Conservation (phyloP, 352 stramenopile genomes). For the Albugo candida region DNA sequence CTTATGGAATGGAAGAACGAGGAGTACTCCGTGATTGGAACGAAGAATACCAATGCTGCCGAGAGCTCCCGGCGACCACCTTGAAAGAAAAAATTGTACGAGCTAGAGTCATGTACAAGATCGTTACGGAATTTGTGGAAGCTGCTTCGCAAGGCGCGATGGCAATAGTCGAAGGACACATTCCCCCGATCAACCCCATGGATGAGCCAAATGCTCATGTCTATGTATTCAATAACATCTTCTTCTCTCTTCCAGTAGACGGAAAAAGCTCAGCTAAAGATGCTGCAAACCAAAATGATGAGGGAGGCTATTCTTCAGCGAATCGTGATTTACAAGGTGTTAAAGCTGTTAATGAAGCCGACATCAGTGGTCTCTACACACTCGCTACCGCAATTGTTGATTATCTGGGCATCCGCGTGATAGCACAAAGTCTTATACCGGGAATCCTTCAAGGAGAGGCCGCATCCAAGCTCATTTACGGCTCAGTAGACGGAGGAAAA, state of each 20-base stretch:
- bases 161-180: conserved; percentile 88
- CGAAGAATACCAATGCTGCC: conserved; percentile 89
- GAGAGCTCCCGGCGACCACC: conserved; percentile 50
- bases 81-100: conserved; percentile 84
- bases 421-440: conserved; percentile 91
- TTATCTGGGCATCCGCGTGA: conserved; percentile 86
- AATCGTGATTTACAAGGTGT: conserved; percentile 83
- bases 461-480: conserved; percentile 87
- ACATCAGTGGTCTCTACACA: conserved; percentile 83
- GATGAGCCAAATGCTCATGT: conserved; percentile 84
- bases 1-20: conserved; percentile 83
- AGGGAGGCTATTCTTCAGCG: conserved; percentile 65
- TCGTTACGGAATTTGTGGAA: conserved; percentile 90
- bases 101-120: conserved; percentile 87
- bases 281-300: conserved; percentile 22
- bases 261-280: conserved; percentile 47
- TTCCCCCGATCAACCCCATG: conserved; percentile 92
- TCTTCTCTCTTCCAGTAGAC: conserved; percentile 88
- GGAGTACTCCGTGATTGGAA: conserved; percentile 92
- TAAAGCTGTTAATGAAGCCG: conserved; percentile 81
- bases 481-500: conserved; percentile 83
- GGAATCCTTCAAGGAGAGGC: conserved; percentile 91
- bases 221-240: conserved; percentile 97
- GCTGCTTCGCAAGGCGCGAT: conserved; percentile 74
- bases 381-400: conserved; percentile 89